Evolutionary conservation across 306 rosid genomes (phyloP), one percentile per base, ranked within the genome.

Genomic region (Sesbania bispinosa): DNA sequence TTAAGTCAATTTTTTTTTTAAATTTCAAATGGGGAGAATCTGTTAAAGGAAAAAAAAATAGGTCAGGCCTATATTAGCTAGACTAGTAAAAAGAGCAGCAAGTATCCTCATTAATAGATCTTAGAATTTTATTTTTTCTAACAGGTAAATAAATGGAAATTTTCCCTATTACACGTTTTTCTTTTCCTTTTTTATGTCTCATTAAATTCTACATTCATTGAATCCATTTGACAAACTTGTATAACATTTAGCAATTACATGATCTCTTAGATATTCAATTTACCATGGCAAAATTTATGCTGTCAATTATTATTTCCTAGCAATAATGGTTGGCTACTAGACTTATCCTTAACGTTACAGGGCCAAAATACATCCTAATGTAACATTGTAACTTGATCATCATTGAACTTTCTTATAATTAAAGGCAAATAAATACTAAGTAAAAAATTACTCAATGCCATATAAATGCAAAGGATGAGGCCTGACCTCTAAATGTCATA

Each of bases 341-440:
- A 36, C n/a, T 42, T 38, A 3, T 24, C 27, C 48, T 36, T 8
- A 19, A 29, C 48, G 29, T 11, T 67, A 32, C 10, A 15, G 21
- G 38, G 39, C 51, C 13, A 47, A 30, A 47, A 66, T 18, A 30
- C 23, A 51, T 29, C 46, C 36, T 0, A 71, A 29, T 30, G 43
- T 20, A 72, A 72, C 50, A 71, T 18, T 30, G 43, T 20, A 72
- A 72, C 50, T 45, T 35, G 62, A 33, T 13, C 35, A 20, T 59
- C 35, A 4, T 8, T 18, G 23, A 61, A 61, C 10, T 15, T 19
- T 42, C 19, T 54, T 52, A 21, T 33, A 52, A 9, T 36, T 43
- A 11, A 9, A 48, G 35, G 32, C 6, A 23, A 61, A 73, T 51
- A 62, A 20, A 27, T 39, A 46, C 26, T 3, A 13, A 18, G 66